Evolutionary conservation across 257 asterid genomes (phyloP).

Genomic region (Solanum piurae): DNA sequence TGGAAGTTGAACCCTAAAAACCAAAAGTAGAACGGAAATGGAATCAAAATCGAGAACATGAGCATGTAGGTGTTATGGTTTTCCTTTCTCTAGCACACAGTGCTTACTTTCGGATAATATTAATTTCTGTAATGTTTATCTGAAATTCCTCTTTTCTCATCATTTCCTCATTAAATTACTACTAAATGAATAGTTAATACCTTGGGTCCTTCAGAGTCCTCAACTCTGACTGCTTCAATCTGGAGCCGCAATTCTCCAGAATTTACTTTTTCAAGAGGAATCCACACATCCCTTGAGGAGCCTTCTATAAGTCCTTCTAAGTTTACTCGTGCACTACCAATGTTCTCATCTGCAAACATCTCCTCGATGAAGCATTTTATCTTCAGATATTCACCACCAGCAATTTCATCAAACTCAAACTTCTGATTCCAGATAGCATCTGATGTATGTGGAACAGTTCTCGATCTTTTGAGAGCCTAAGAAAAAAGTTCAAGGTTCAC

Average conservation of each 20-base stretch:
- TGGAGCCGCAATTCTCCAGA: slow-evolving; percentile 86
- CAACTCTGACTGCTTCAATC: slow-evolving; percentile 57
- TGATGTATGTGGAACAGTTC: slow-evolving; percentile 51
- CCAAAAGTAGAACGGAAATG: neutral
- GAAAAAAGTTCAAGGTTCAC: slow-evolving; percentile 1
- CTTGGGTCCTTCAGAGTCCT: slow-evolving; percentile 47
- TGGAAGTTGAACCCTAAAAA: slow-evolving; percentile 46
- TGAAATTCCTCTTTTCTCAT: neutral
- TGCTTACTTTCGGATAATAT: neutral
- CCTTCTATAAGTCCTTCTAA: slow-evolving; percentile 94
- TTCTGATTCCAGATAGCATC: slow-evolving; percentile 80
- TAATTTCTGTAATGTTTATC: neutral
- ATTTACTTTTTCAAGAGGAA: slow-evolving; percentile 88
- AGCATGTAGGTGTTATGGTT: neutral
- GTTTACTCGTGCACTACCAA: slow-evolving; percentile 91
- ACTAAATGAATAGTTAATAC: slow-evolving; percentile 19
- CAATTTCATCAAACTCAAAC: slow-evolving; percentile 89
- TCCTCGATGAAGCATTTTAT: slow-evolving; percentile 77
- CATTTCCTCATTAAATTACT: neutral
- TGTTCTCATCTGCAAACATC: slow-evolving; percentile 76
- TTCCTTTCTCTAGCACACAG: neutral
- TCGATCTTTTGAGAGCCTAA: slow-evolving; percentile 57
- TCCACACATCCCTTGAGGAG: slow-evolving; percentile 52
- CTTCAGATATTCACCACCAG: slow-evolving; percentile 77
- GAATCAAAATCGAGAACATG: neutral